A percentile compares a stretch with the other conserved stretches of the same genome.
Conservation (phyloP, 2,329 filamentous ascomycete genomes). For the Metarhizium anisopliae region DNA sequence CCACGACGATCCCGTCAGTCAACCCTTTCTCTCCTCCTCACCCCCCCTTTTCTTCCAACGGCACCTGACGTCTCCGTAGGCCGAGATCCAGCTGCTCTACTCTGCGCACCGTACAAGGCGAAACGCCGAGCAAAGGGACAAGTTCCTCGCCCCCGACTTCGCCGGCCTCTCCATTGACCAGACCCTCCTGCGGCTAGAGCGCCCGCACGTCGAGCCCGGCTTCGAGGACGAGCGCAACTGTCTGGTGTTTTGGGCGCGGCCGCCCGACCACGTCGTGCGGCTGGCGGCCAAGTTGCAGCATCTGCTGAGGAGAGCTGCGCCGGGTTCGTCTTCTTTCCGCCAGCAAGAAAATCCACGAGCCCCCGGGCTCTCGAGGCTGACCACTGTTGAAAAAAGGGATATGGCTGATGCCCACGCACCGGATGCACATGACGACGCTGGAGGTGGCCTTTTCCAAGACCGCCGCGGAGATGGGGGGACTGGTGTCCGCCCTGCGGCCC, state of each 20-base stretch:
- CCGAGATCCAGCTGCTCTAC: slow-evolving; percentile 64
- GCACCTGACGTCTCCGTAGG: slow-evolving; percentile 27
- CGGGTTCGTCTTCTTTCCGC: slow-evolving; percentile 45
- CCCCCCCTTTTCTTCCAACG: too few species aligned
- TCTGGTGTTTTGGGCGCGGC: slow-evolving; percentile 81
- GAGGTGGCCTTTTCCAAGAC: slow-evolving; percentile 79
- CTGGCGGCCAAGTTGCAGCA: slow-evolving; percentile 63
- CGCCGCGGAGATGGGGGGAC: slow-evolving; percentile 52
- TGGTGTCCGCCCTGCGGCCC: slow-evolving; percentile 50
- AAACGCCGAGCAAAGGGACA: slow-evolving; percentile 66
- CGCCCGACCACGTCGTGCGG: slow-evolving; percentile 59
- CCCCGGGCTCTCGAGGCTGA: too few species aligned
- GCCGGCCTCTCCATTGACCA: slow-evolving; percentile 66
- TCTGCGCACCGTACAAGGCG: slow-evolving; percentile 63
- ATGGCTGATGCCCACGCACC: slow-evolving; percentile 76
- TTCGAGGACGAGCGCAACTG: slow-evolving; percentile 73
- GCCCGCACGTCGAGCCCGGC: slow-evolving; percentile 52
- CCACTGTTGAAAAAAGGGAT: slow-evolving; percentile 46
- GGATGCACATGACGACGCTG: slow-evolving; percentile 76
- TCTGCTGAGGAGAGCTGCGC: slow-evolving; percentile 53
- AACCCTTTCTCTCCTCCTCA: too few species aligned
- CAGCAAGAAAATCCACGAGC: not conserved
- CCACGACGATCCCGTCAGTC: slow-evolving; percentile 54
- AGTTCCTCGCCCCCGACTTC: slow-evolving; percentile 62
- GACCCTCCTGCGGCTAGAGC: slow-evolving; percentile 61